Conservation (phyloP, 495 filamentous ascomycete species). For the Jackrogersella multiformis region DNA sequence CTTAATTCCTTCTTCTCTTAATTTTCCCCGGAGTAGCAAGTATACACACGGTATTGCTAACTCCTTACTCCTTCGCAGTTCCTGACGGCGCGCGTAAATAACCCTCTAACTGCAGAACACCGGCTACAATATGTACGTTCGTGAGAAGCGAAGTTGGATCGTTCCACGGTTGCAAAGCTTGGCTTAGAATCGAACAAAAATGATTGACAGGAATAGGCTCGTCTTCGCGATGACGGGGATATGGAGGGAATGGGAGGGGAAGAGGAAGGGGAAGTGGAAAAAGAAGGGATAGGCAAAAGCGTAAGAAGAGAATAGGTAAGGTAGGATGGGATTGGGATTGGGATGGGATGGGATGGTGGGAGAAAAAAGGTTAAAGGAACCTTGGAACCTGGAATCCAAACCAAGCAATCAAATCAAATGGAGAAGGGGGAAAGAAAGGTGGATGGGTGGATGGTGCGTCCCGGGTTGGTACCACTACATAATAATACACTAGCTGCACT, state of each 20-base stretch:
- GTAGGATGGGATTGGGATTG: neutral
- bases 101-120: constrained; percentile 31
- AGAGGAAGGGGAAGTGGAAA: constrained; percentile 25
- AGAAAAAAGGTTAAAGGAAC: constrained; percentile 16
- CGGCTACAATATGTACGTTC: constrained; percentile 38
- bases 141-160: constrained; percentile 46
- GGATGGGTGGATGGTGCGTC: constrained; percentile 37
- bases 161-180: constrained; percentile 43
- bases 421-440: constrained; percentile 16
- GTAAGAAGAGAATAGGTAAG: constrained; percentile 29
- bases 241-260: constrained; percentile 29
- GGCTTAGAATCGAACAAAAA: constrained; percentile 44
- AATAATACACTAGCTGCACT: too few relatives aligned
- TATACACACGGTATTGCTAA: neutral
- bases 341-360: constrained; percentile 49
- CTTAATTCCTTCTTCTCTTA: constrained; percentile 22
- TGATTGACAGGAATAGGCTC: constrained; percentile 49
- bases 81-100: constrained; percentile 37
- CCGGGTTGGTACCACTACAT: constrained; percentile 17
- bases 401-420: constrained; percentile 5
- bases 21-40: constrained; percentile 16
- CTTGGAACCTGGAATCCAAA: too few relatives aligned
- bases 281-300: constrained; percentile 28
- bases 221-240: constrained; percentile 37
- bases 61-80: constrained; percentile 39